phyloP scores from a whole-genome alignment of 495 filamentous ascomycete genomes.

The Neurospora sp. region DNA sequence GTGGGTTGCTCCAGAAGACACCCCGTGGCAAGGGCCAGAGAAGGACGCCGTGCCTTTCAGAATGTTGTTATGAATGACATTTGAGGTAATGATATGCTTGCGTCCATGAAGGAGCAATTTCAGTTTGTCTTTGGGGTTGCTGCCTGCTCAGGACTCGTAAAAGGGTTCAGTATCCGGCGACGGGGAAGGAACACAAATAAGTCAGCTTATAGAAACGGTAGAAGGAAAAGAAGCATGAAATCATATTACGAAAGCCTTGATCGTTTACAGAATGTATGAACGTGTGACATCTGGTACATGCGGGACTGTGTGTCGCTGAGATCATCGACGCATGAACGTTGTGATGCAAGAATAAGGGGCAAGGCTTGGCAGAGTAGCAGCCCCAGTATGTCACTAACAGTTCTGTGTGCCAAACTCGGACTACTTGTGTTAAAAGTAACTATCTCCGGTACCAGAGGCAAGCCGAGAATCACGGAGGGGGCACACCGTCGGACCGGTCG shows the following conservation, averaged over 20 bases:
- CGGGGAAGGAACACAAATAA: not conserved
- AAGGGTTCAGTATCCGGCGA: not conserved
- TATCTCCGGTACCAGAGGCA: not conserved
- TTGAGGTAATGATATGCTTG: not conserved
- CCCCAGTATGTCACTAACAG: not conserved
- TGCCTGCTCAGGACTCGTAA: not conserved
- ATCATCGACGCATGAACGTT: not conserved
- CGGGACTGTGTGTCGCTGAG: not conserved
- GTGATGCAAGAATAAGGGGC: not conserved
- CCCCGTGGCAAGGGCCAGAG: not conserved
- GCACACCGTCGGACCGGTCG: not conserved
- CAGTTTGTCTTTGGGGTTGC: not conserved
- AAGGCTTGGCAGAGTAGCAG: not conserved
- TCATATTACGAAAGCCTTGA: not conserved
- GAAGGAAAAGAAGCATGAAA: not conserved
- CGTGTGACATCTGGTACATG: not conserved
- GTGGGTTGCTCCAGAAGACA: not conserved
- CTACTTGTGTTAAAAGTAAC: not conserved
- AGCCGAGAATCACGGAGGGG: not conserved
- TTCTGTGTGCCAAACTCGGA: not conserved
- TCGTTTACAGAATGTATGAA: not conserved
- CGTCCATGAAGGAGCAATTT: not conserved
- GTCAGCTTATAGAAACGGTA: not conserved
- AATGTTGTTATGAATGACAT: not conserved
- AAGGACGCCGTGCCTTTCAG: not conserved